phyloP scores from a whole-genome alignment of 805 yeast genomes.

The Candida lessepsii region DNA sequence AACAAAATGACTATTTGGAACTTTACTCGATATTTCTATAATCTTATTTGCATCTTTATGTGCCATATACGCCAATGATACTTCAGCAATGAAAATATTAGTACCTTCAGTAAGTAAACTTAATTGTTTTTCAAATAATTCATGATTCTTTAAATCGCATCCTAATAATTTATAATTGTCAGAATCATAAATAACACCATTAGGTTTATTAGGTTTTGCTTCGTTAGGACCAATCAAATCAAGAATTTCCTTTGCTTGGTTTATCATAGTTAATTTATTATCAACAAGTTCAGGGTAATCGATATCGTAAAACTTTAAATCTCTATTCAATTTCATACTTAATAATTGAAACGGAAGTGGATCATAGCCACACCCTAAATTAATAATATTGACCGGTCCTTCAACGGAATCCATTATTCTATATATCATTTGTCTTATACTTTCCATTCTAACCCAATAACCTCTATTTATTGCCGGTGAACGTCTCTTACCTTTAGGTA shows the following conservation, averaged over 20 bases:
- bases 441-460: conserved; percentile 77
- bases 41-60: conserved; percentile 64
- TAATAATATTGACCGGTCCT: conserved; percentile 42
- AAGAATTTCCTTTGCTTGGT: conserved; percentile 44
- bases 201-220: neutral
- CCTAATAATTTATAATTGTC: conserved; percentile 56
- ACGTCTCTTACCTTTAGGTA: conserved; percentile 61
- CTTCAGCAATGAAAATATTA: conserved; percentile 74
- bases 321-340: conserved; percentile 29
- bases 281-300: conserved; percentile 71
- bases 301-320: conserved; percentile 56
- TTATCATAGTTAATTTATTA: conserved; percentile 54
- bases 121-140: conserved; percentile 28
- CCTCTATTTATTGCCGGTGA: conserved; percentile 83
- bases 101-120: conserved; percentile 24
- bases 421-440: conserved; percentile 53
- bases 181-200: conserved; percentile 27
- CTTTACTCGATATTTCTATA: conserved; percentile 45
- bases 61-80: conserved; percentile 77
- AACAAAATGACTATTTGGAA: conserved; percentile 54
- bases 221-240: conserved; percentile 41
- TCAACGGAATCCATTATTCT: conserved; percentile 36
- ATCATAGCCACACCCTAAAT: conserved; percentile 76
- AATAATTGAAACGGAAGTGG: conserved; percentile 42
- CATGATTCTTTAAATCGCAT: conserved; percentile 59